Evolutionary conservation across 164 flowering plant species (phyloP).

Genomic region (Warburgia ugandensis): DNA sequence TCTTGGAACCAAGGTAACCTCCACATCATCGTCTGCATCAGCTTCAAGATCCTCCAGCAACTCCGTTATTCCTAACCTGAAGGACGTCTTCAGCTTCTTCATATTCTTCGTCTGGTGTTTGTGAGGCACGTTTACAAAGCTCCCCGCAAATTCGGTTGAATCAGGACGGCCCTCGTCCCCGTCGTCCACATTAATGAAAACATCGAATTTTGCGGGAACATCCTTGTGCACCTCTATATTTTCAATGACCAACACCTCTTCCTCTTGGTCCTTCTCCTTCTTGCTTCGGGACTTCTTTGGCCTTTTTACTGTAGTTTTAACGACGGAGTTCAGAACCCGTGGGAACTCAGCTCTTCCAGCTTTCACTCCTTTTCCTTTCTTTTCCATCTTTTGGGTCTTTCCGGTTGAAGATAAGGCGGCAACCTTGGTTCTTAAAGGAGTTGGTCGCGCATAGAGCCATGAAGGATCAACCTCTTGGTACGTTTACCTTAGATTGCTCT

Average conservation of each 20-base stretch:
- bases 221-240: slow-evolving; percentile 35
- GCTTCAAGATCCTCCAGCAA: slow-evolving; percentile 47
- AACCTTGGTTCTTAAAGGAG: slow-evolving; percentile 9
- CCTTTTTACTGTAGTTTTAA: slow-evolving; percentile 32
- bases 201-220: slow-evolving; percentile 44
- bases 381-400: slow-evolving; percentile 27
- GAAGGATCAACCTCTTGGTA: slow-evolving; percentile 48
- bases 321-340: slow-evolving; percentile 13
- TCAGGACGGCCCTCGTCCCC: slow-evolving; percentile 24
- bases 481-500: slow-evolving; percentile 24
- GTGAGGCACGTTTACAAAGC: slow-evolving; percentile 44
- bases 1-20: slow-evolving; percentile 5
- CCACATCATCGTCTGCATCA: slow-evolving; percentile 28
- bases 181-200: slow-evolving; percentile 39
- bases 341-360: slow-evolving; percentile 25
- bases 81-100: slow-evolving; percentile 18
- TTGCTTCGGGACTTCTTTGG: slow-evolving; percentile 44
- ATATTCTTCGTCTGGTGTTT: slow-evolving; percentile 21
- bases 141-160: slow-evolving; percentile 48
- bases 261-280: slow-evolving; percentile 44
- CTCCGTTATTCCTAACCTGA: slow-evolving; percentile 38
- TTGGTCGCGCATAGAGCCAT: slow-evolving; percentile 32
- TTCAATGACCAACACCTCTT: slow-evolving; percentile 36
- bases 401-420: background rate
- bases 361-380: slow-evolving; percentile 20